Percentiles rank a stretch among this genome's conserved stretches.
These are phyloP conservation scores for Globisporangium carolinianum DNA, from an alignment of 352 stramenopile species.

Conservation along the genomic window DNA sequence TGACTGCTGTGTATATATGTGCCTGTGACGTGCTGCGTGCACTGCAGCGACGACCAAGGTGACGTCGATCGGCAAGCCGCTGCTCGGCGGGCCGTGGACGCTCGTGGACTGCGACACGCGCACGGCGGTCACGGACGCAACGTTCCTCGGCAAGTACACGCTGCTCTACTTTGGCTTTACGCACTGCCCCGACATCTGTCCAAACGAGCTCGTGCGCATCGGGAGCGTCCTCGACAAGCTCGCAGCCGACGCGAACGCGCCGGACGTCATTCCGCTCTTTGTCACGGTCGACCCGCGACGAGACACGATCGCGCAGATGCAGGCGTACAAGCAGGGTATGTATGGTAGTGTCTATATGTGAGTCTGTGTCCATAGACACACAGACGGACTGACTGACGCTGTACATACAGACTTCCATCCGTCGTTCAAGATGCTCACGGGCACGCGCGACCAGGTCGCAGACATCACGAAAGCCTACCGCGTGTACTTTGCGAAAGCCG, in stretches of 20 bases:
- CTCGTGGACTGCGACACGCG: constrained; percentile 89
- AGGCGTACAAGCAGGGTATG: constrained; percentile 90
- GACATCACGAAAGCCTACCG: constrained; percentile 97
- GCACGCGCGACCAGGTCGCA: constrained; percentile 92
- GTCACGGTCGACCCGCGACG: constrained; percentile 96
- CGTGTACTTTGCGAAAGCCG: constrained; percentile 98
- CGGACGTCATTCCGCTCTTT: constrained; percentile 90
- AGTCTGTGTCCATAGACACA: background rate
- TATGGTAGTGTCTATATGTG: background rate
- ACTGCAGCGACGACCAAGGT: constrained; percentile 76
- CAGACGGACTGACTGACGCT: background rate
- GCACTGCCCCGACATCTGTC: constrained; percentile 99
- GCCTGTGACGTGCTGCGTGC: background rate
- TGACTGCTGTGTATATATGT: no score
- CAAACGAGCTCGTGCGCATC: constrained; percentile 98
- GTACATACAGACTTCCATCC: constrained; percentile 64
- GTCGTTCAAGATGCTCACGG: constrained; percentile 86
- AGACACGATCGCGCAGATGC: constrained; percentile 95
- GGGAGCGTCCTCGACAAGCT: constrained; percentile 93
- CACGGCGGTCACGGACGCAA: constrained; percentile 84
- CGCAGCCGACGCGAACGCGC: constrained; percentile 45
- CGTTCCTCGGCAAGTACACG: constrained; percentile 91
- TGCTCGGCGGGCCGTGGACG: constrained; percentile 90
- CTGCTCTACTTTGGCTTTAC: constrained; percentile 99
- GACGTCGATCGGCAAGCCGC: constrained; percentile 85